Conservation (phyloP, 2,329 filamentous ascomycete genomes). For the Aspergillus eucalypticola region DNA sequence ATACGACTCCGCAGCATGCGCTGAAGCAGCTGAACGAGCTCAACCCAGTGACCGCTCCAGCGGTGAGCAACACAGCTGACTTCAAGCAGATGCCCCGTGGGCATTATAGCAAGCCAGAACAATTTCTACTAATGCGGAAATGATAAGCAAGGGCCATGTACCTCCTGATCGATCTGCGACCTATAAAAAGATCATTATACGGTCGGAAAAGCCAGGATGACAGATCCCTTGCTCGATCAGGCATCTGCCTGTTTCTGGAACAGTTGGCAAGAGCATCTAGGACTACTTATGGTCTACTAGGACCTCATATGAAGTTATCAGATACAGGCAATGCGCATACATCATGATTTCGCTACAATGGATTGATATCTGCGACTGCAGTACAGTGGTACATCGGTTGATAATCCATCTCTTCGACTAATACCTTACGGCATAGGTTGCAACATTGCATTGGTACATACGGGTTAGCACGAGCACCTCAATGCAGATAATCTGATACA, state of each 20-base stretch:
- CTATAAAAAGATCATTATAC: neutral
- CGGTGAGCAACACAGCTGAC: neutral
- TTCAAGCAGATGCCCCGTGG: neutral
- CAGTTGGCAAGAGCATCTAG: neutral
- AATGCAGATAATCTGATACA: conserved; percentile 13
- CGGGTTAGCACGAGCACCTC: neutral
- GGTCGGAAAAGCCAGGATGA: neutral
- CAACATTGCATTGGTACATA: neutral
- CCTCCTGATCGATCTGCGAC: neutral
- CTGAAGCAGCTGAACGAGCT: neutral
- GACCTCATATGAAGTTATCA: no score
- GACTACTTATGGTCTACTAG: no score
- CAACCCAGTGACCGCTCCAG: neutral
- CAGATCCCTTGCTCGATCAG: neutral
- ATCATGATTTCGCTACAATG: no score
- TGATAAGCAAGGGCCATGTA: neutral
- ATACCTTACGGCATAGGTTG: neutral
- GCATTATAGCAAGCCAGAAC: neutral
- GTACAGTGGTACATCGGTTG: neutral
- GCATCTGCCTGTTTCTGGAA: neutral
- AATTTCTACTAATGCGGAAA: neutral
- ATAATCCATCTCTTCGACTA: neutral
- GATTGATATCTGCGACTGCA: no score
- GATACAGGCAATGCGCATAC: no score
- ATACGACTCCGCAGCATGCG: neutral